Percentiles rank a stretch among this genome's conserved stretches.
Conservation (phyloP, 768 basidiomycete genomes). For the Tylopilus sp. region DNA sequence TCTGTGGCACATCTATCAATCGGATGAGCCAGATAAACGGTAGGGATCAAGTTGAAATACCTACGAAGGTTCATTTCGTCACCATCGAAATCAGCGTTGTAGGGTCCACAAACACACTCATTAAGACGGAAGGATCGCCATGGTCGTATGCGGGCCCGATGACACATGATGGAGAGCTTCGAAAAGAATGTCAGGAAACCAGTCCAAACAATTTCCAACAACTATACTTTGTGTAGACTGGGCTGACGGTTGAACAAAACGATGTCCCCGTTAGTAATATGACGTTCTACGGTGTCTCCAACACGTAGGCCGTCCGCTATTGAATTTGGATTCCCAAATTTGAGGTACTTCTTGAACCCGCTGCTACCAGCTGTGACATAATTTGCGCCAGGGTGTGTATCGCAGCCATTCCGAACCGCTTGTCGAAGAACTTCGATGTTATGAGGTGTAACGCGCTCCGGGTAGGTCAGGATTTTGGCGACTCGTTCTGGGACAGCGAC, state of each 20-base stretch:
- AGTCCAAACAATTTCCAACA: not conserved
- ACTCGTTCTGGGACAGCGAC: conserved; percentile 96
- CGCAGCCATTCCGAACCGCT: conserved; percentile 85
- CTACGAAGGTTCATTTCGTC: conserved; percentile 99
- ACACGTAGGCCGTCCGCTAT: conserved; percentile 80
- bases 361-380: conserved; percentile 81
- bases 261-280: conserved; percentile 92
- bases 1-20: conserved; percentile 88
- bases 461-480: conserved; percentile 92
- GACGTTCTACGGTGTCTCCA: conserved; percentile 93
- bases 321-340: conserved; percentile 76
- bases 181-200: conserved; percentile 2
- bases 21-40: conserved; percentile 1
- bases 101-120: conserved; percentile 98
- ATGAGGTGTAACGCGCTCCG: conserved; percentile 89
- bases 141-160: conserved; percentile 92
- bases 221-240: conserved; percentile 84
- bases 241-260: conserved; percentile 99
- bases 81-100: conserved; percentile 99
- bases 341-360: conserved; percentile 82
- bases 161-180: conserved; percentile 97
- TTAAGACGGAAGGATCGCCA: conserved; percentile 98
- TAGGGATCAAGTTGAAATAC: conserved; percentile 25
- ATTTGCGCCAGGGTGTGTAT: conserved; percentile 93
- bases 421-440: conserved; percentile 76